These are phyloP conservation scores for Pelargonium cotyledonis DNA, from an alignment of 441 rosid species.

Conservation along the genomic window DNA sequence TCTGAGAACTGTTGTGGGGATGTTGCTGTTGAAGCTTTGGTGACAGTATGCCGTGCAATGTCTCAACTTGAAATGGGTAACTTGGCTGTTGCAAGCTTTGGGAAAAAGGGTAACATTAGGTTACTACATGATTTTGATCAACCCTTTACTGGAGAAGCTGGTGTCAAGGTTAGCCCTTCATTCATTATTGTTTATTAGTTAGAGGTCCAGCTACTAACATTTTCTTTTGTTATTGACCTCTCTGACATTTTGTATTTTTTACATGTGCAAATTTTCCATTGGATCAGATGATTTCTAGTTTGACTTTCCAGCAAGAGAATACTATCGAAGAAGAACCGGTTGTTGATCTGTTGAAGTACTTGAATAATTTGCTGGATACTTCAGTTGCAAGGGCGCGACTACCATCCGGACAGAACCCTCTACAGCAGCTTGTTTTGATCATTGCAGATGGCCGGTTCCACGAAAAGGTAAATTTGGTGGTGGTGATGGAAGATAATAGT, in stretches of 20 bases:
- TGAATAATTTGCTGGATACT: conserved; percentile 63
- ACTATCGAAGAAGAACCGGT: conserved; percentile 79
- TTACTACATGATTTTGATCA: conserved; percentile 85
- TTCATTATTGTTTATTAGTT: neutral
- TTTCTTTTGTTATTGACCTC: neutral
- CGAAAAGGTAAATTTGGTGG: conserved; percentile 50
- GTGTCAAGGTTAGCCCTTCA: conserved; percentile 55
- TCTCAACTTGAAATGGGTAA: conserved; percentile 93
- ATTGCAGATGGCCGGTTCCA: conserved; percentile 92
- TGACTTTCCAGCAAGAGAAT: conserved; percentile 89
- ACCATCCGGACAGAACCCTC: conserved; percentile 84
- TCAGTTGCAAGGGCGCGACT: conserved; percentile 64
- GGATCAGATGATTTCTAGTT: conserved; percentile 72
- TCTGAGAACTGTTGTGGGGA: conserved; percentile 81
- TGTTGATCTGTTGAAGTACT: conserved; percentile 60
- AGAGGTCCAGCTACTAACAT: neutral
- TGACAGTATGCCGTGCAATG: conserved; percentile 91
- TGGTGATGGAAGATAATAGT: neutral
- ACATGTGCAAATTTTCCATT: conserved; percentile 7
- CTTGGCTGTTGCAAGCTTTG: conserved; percentile 91
- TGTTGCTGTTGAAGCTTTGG: conserved; percentile 85
- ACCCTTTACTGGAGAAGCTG: conserved; percentile 82
- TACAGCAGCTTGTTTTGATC: conserved; percentile 90
- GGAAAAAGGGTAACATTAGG: conserved; percentile 73
- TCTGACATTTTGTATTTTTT: neutral